Evolutionary conservation across 192 early-diverging fungal genomes (phyloP).

Genomic region (Coemansia sp.): DNA sequence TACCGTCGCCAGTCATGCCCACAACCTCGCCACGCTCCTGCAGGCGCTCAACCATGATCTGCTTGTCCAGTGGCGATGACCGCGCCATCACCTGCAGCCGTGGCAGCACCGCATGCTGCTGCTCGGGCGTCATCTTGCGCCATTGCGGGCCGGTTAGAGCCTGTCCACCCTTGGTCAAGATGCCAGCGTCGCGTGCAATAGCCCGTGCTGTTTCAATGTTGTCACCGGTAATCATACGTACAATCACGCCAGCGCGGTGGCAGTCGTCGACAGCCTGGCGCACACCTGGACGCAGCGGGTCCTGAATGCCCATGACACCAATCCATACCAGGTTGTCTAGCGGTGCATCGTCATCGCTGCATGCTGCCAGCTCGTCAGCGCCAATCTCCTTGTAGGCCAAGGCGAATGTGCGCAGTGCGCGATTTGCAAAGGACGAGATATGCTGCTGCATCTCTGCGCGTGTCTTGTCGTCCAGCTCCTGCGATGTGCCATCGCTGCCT

Average conservation of each 20-base stretch:
- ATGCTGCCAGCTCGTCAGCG: conserved; percentile 32
- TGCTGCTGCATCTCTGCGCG: conserved; percentile 47
- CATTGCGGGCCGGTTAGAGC: conserved; percentile 81
- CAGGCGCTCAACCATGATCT: conserved; percentile 75
- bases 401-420: conserved; percentile 74
- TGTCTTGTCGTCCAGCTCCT: conserved; percentile 47
- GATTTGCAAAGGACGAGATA: conserved; percentile 62
- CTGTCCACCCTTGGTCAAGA: conserved; percentile 70
- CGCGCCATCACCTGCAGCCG: conserved; percentile 84
- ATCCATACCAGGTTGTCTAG: conserved; percentile 58
- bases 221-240: conserved; percentile 89
- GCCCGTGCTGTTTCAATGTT: conserved; percentile 84
- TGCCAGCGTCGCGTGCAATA: conserved; percentile 86
- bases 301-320: conserved; percentile 82
- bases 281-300: conserved; percentile 81
- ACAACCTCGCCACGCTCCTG: conserved; percentile 69
- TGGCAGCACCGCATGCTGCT: conserved; percentile 64
- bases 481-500: conserved; percentile 52
- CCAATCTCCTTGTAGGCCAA: conserved; percentile 64
- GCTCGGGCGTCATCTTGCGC: conserved; percentile 62
- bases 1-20: conserved; percentile 83
- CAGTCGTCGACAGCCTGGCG: conserved; percentile 74
- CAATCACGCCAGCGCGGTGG: conserved; percentile 77
- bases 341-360: conserved; percentile 59
- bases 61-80: conserved; percentile 86